These are phyloP conservation scores for Candida smagusa DNA, from an alignment of 1,139 yeast genomes.

Conservation along the genomic window DNA sequence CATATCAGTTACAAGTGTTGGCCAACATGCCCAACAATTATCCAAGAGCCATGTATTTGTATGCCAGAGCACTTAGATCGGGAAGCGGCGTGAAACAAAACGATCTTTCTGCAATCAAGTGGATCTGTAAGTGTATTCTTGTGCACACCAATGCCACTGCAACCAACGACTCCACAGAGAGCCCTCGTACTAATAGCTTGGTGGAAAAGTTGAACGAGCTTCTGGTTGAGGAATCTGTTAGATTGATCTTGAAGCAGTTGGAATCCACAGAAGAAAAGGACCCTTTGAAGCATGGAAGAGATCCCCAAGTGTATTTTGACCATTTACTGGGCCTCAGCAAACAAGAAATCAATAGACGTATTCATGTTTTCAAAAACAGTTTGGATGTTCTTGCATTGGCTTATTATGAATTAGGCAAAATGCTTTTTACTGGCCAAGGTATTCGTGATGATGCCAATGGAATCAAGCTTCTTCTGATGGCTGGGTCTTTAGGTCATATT, in stretches of 20 bases:
- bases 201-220: slow-evolving; percentile 26
- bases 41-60: slow-evolving; percentile 61
- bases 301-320: slow-evolving; percentile 27
- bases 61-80: slow-evolving; percentile 64
- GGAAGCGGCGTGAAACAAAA: slow-evolving; percentile 73
- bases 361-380: slow-evolving; percentile 24
- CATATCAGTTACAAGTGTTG: slow-evolving; percentile 64
- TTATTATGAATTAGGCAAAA: slow-evolving; percentile 59
- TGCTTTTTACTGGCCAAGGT: slow-evolving; percentile 61
- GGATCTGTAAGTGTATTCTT: slow-evolving; percentile 51
- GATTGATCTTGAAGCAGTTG: slow-evolving; percentile 24
- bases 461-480: slow-evolving; percentile 57
- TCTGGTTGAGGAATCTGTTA: slow-evolving; percentile 30
- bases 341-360: slow-evolving; percentile 25
- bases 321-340: slow-evolving; percentile 26
- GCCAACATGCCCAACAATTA: slow-evolving; percentile 59
- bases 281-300: slow-evolving; percentile 17
- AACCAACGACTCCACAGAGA: slow-evolving; percentile 7
- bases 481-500: slow-evolving; percentile 67
- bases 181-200: slow-evolving; percentile 6
- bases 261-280: slow-evolving; percentile 18
- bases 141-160: slow-evolving; percentile 10
- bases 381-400: slow-evolving; percentile 30
- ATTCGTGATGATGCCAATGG: slow-evolving; percentile 58
- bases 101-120: slow-evolving; percentile 52